These are phyloP conservation scores for Besnoitia besnoiti DNA, from an alignment of 169 alveolate genomes.

Conservation along the genomic window DNA sequence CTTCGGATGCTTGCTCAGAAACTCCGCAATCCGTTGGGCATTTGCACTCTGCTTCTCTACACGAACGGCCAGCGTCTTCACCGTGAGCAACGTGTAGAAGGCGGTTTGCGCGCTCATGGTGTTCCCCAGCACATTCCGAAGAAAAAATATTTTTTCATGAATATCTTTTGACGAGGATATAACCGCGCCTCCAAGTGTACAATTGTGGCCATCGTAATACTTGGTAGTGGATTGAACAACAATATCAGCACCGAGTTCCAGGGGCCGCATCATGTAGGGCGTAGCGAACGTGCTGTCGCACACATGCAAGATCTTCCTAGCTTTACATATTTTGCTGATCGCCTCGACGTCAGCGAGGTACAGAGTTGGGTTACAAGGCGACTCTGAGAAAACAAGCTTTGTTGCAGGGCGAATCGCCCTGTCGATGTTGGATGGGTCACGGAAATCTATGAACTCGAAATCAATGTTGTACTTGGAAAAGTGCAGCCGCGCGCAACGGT, in stretches of 20 bases:
- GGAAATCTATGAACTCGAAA: conserved; percentile 75
- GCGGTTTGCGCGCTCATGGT: conserved; percentile 77
- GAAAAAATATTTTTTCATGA: conserved; percentile 68
- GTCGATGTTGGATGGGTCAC: conserved; percentile 71
- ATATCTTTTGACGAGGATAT: conserved; percentile 58
- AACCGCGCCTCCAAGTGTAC: conserved; percentile 77
- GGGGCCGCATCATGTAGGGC: conserved; percentile 73
- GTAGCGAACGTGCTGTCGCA: conserved; percentile 81
- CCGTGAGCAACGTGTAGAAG: conserved; percentile 72
- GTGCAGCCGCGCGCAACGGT: conserved; percentile 65
- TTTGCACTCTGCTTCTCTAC: conserved; percentile 73
- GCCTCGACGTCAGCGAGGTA: conserved; percentile 74
- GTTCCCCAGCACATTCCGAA: conserved; percentile 77
- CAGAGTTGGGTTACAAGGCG: conserved; percentile 80
- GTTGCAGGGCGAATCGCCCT: conserved; percentile 73
- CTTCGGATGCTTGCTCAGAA: conserved; percentile 69
- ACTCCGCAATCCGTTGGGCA: conserved; percentile 74
- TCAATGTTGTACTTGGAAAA: conserved; percentile 64
- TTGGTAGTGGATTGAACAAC: conserved; percentile 77
- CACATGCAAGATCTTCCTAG: conserved; percentile 24
- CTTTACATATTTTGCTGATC: conserved; percentile 23
- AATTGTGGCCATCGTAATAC: conserved; percentile 80
- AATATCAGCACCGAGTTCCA: conserved; percentile 74
- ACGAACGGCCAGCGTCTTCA: conserved; percentile 71
- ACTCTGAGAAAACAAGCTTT: conserved; percentile 76